phyloP scores from a whole-genome alignment of 176 grass and related monocot genomes.

The Rhynchospora tenuis region DNA sequence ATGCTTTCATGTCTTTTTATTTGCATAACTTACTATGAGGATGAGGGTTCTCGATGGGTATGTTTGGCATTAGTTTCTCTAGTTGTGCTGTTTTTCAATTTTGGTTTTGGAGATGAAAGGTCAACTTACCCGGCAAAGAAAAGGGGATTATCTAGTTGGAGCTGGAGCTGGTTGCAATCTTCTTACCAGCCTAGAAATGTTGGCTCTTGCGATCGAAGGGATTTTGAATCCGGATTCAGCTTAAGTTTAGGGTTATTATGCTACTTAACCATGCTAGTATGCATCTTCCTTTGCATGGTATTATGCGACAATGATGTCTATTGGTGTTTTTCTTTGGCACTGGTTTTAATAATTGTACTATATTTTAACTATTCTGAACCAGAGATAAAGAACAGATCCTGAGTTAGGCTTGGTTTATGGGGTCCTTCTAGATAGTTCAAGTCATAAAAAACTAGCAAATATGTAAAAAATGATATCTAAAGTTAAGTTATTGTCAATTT shows the following conservation, averaged over 20 bases:
- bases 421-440: background rate
- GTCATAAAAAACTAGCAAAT: background rate
- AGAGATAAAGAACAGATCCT: background rate
- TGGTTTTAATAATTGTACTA: constrained; percentile 1
- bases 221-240: background rate
- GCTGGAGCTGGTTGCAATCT: constrained; percentile 22
- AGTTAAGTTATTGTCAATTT: background rate
- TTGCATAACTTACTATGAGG: constrained; percentile 17
- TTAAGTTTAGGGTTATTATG: constrained; percentile 4
- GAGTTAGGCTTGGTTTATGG: background rate
- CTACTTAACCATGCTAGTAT: constrained; percentile 14
- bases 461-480: background rate
- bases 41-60: constrained; percentile 11
- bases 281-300: constrained; percentile 17
- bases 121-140: background rate
- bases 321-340: constrained; percentile 9
- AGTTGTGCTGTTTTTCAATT: constrained; percentile 7
- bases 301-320: background rate
- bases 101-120: constrained; percentile 3
- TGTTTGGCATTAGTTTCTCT: constrained; percentile 19
- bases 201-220: background rate
- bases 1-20: constrained; percentile 16
- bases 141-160: constrained; percentile 3
- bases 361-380: constrained; percentile 20
- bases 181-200: constrained; percentile 1